Evolutionary conservation across 495 filamentous ascomycete species (phyloP), one percentile per base, ranked within the genome.

Genomic region (Aspergillus kassunensis): DNA sequence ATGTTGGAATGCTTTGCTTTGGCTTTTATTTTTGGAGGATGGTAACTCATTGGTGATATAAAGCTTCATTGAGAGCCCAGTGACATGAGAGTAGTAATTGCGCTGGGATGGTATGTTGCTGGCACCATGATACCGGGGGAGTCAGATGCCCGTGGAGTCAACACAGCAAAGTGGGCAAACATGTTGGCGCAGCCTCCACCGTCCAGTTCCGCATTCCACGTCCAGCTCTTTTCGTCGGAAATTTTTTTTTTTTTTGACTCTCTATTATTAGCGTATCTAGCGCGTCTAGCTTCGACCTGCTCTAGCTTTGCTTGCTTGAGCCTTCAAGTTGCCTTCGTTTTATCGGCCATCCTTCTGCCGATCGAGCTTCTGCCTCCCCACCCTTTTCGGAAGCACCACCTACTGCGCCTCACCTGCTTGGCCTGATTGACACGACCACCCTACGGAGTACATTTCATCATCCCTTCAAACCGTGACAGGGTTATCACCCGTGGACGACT

Each of bases 81-180:
- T 12, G 36, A 16, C 4, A 13, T 13, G 6, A 21, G 5, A 4
- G 19, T n/a, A 6, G 35, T 39, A 21, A 20, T 4, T 41, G 37
- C 6, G 19, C 6, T 11, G 20, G 18, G 18, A 29, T 11, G n/a
- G n/a, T n/a, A n/a, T n/a, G n/a, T n/a, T n/a, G n/a, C n/a, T n/a
- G n/a, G n/a, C n/a, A n/a, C n/a, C n/a, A n/a, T n/a, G n/a, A n/a
- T n/a, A n/a, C n/a, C n/a, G n/a, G n/a, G n/a, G n/a, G n/a, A n/a
- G n/a, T n/a, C n/a, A n/a, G n/a, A n/a, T n/a, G n/a, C n/a, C n/a
- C n/a, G n/a, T n/a, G n/a, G n/a, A 56, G 47, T 27, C 34, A 5
- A 36, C 33, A 16, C 34, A 49, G 33, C 49, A 60, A 61, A 61
- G 51, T 25, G 49, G 55, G 35, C 58, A 61, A 61, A 61, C 58